Percentiles rank a stretch among this genome's conserved stretches.
phyloP scores from a whole-genome alignment of 345 rosid genomes.

The Corymbia maculata region DNA sequence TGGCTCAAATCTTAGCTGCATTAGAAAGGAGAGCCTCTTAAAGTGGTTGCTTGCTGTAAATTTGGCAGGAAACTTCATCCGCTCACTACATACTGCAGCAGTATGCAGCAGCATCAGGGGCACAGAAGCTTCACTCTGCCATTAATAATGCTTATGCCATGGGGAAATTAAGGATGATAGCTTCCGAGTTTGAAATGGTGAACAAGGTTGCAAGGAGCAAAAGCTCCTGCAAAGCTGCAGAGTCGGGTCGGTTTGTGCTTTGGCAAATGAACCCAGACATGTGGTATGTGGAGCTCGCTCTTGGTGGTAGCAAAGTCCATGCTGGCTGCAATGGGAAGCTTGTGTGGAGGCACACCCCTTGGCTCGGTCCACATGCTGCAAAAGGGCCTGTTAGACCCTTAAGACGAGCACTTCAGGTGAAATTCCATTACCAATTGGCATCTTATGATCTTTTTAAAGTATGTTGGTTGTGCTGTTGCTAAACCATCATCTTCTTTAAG shows the following conservation, averaged over 20 bases:
- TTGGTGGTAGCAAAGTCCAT: slow-evolving; percentile 27
- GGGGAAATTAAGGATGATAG: slow-evolving; percentile 35
- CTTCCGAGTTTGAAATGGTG: slow-evolving; percentile 23
- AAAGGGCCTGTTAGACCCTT: slow-evolving; percentile 27
- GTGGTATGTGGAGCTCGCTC: slow-evolving; percentile 36
- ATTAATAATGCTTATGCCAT: slow-evolving; percentile 28
- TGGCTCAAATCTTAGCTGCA: neutral
- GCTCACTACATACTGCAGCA: slow-evolving; percentile 37
- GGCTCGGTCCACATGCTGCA: slow-evolving; percentile 30
- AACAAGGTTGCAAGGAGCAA: slow-evolving; percentile 12
- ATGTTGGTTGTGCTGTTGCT: neutral
- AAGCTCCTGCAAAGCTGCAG: slow-evolving; percentile 17
- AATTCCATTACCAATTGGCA: neutral
- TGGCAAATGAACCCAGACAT: slow-evolving; percentile 36
- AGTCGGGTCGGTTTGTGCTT: slow-evolving; percentile 28
- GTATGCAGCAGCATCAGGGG: slow-evolving; percentile 23
- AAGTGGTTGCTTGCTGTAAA: neutral
- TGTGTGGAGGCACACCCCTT: slow-evolving; percentile 40
- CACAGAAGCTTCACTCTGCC: slow-evolving; percentile 22
- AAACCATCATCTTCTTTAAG: neutral
- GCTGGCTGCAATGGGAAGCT: slow-evolving; percentile 33
- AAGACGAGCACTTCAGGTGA: slow-evolving; percentile 34
- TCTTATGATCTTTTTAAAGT: neutral
- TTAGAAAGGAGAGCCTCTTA: neutral
- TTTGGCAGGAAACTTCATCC: slow-evolving; percentile 33